Evolutionary conservation across 257 asterid genomes (phyloP), one percentile per base, ranked within the genome.

Genomic region (Plantago ovata): DNA sequence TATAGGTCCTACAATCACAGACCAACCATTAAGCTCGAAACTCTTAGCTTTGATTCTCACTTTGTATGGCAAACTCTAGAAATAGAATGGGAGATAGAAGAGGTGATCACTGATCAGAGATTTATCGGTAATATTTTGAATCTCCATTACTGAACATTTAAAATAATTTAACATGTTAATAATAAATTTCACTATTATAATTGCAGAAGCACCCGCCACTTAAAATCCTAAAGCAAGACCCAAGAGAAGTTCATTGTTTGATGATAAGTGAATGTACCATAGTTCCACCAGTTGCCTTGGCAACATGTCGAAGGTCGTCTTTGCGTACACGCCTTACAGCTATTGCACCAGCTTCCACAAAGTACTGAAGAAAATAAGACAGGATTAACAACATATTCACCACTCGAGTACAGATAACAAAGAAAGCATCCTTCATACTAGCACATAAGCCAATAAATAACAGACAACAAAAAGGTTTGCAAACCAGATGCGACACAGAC

Each of bases 291-390:
- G 95, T 84, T 15, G 95, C 95, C 84, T 86, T 89, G 68, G 97
- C 97, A 66, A 89, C 95, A 61, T 89, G 95, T 69, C 97, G 87
- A 53, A 89, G 69, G 69, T 89, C 97, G 32, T 89, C 97, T 75
- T 89, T 89, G 59, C 90, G 95, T 43, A 89, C 95, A 65, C 94
- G 94, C 56, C 94, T 84, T 36, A 86, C 97, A 36, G 97, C 97
- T 75, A 86, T 89, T 1, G 97, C 94, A 60, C 95, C 94, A 68
- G 94, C 94, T 72, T 89, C 97, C 69, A 89, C 97, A 60, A 89
- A 86, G 80, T 86, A 89, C 97, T 89, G 87, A 56, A 69, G 68
- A 73, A 57, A 2, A 44, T 23, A 58, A 61, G 41, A 48, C 9
- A 4, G 20, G 58, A 21, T 63, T 39, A 60, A 23, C 19, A 44